Conservation (phyloP, 1,284 basidiomycete species). For the Puccinia sorghi region DNA sequence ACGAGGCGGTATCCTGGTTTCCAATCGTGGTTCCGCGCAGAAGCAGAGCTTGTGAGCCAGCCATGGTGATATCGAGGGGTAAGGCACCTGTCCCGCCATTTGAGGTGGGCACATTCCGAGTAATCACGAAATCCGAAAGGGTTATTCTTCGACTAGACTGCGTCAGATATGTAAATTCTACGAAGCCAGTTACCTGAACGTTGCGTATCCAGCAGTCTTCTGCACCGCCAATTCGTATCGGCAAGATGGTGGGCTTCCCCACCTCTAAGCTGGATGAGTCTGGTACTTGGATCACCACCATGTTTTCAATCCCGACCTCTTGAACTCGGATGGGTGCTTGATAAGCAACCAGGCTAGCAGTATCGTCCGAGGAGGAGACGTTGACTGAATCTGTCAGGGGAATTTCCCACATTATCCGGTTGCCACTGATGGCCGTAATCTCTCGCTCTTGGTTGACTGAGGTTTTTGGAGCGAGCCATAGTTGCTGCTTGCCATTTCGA, state of each 20-base stretch:
- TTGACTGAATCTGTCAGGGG: conserved; percentile 43
- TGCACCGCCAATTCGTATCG: conserved; percentile 36
- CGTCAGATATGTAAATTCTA: conserved; percentile 40
- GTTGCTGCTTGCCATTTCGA: conserved; percentile 25
- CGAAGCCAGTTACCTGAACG: conserved; percentile 27
- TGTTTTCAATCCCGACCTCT: conserved; percentile 32
- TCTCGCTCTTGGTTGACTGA: conserved; percentile 46
- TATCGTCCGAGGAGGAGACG: conserved; percentile 18
- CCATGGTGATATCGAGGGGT: conserved; percentile 46
- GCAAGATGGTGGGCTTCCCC: conserved; percentile 39
- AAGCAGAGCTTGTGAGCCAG: conserved; percentile 38
- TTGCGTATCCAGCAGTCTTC: conserved; percentile 47
- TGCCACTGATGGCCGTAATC: conserved; percentile 27
- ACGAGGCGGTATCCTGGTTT: conserved; percentile 41
- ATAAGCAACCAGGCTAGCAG: conserved; percentile 26
- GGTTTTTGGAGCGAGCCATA: conserved; percentile 29
- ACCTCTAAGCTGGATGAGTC: conserved; percentile 29
- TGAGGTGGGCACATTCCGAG: conserved; percentile 31
- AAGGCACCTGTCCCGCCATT: conserved; percentile 46
- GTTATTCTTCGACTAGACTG: conserved; percentile 39
- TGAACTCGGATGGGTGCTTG: conserved; percentile 31
- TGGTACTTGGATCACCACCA: conserved; percentile 25
- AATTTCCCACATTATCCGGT: conserved; percentile 29
- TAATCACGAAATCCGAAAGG: conserved; percentile 36
- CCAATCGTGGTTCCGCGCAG: conserved; percentile 44